Evolutionary conservation across 2,329 filamentous ascomycete genomes (phyloP), one percentile per base, ranked within the genome.

Genomic region (Sporothrix dimorphospora): DNA sequence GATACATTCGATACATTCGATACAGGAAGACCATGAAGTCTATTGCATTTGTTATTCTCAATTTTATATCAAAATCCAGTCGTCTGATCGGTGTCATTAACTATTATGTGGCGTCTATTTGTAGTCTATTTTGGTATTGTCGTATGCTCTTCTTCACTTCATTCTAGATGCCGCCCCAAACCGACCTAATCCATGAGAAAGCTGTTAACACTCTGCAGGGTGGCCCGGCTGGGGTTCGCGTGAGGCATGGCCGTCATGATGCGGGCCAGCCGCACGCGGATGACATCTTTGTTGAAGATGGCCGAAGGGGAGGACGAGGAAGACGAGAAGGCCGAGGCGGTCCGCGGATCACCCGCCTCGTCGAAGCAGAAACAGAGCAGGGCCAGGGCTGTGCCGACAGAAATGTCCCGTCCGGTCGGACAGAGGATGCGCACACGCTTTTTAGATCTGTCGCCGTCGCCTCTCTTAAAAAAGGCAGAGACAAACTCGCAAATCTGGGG

Each of bases 151-250:
- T 38, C 30, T 38, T 30, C 7, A 38, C 5, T 9, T 19, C 30
- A 16, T 9, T 30, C 16, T 34, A 3, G 30, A 4, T 40, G 27
- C 19, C 40, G 42, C 59, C 69, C 49, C 11, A n/a, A 14, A 5
- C 51, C 24, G 11, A 78, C 78, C 80, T 82, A 84, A 72, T 86
- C 86, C 89, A 98, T 95, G 69, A 98, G 82, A 77, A 93, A 97
- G 71, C 92, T 92, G 81, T 98, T 98, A 5, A 98, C 91, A 76
- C 93, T 95, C 81, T 98, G 94, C 49, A 98, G 82, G 0, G 94
- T 98, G 27, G 92, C 87, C 47, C 96, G 86, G 74, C 91, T 94
- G 0, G 95, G 94, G 78, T 97, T 97, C 2, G 91, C 92, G 76
- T 92, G 90, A 0, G 94, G 91, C 78, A 91, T 91, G 0, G 88